A percentile compares a stretch with the other conserved stretches of the same genome.
These are phyloP conservation scores for Austroboletus eburneus DNA, from an alignment of 768 basidiomycete species.

Conservation along the genomic window DNA sequence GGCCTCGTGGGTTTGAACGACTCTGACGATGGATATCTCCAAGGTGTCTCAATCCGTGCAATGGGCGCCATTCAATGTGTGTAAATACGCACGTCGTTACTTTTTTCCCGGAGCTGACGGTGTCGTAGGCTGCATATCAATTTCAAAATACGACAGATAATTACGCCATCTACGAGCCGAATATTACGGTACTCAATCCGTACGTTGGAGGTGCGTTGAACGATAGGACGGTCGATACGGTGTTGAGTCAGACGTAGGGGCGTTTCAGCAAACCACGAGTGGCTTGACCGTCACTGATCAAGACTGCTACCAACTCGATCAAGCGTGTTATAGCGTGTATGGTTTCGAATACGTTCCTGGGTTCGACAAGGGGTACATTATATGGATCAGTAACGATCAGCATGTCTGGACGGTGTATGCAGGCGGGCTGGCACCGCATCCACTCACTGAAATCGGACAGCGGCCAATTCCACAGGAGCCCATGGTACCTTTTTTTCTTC, in stretches of 20 bases:
- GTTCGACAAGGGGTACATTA: conserved; percentile 55
- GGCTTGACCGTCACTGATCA: conserved; percentile 36
- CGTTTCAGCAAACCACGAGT: conserved; percentile 39
- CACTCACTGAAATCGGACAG: conserved; percentile 46
- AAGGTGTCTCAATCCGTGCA: conserved; percentile 56
- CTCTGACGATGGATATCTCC: conserved; percentile 7
- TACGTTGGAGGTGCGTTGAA: conserved; percentile 40
- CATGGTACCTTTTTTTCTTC: conserved; percentile 41
- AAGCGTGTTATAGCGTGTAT: conserved; percentile 43
- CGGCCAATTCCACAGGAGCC: conserved; percentile 67
- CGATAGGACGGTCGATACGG: not conserved
- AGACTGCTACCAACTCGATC: conserved; percentile 41
- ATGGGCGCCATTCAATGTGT: conserved; percentile 36
- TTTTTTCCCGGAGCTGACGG: not conserved
- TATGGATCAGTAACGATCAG: conserved; percentile 60
- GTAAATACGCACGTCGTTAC: conserved; percentile 1
- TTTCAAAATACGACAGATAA: conserved; percentile 37
- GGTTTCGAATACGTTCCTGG: conserved; percentile 54
- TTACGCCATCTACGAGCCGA: conserved; percentile 34
- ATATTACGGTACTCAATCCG: conserved; percentile 36
- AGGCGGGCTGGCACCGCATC: conserved; percentile 48
- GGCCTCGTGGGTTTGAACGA: conserved; percentile 1
- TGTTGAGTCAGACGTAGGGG: conserved; percentile 23
- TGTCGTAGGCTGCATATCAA: conserved; percentile 40
- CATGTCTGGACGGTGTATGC: conserved; percentile 54